phyloP scores from a whole-genome alignment of 495 filamentous ascomycete genomes.

The Parachaetomium inaequale region DNA sequence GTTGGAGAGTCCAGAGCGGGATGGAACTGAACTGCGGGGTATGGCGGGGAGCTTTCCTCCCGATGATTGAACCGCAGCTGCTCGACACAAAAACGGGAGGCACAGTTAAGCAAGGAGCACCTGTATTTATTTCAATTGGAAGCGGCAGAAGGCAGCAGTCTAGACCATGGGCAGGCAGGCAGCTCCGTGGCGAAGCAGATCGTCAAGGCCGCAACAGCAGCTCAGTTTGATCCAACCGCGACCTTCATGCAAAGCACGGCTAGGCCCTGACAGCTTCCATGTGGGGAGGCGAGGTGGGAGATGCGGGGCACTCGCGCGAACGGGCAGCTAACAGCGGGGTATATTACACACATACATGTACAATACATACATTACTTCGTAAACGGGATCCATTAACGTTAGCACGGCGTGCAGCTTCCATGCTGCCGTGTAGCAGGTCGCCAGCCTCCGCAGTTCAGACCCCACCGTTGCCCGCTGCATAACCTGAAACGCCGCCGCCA shows the following conservation, averaged over 20 bases:
- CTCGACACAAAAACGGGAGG: neutral
- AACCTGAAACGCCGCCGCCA: conserved; percentile 16
- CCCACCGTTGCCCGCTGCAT: neutral
- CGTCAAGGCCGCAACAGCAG: neutral
- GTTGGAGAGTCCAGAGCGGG: neutral
- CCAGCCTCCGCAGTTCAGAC: too few species aligned
- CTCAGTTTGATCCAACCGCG: conserved; percentile 13
- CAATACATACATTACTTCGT: too few species aligned
- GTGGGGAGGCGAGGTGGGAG: too few species aligned
- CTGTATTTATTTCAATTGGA: neutral
- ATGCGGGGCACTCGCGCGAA: neutral
- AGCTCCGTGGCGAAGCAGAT: conserved; percentile 5
- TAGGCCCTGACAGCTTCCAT: neutral
- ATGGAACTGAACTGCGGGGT: conserved; percentile 2
- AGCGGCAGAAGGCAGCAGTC: too few species aligned
- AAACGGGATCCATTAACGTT: too few species aligned
- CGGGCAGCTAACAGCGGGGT: neutral
- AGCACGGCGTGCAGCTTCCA: neutral
- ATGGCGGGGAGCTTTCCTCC: conserved; percentile 1
- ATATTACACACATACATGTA: neutral
- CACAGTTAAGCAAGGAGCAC: neutral
- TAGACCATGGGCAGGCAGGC: too few species aligned
- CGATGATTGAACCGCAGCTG: neutral
- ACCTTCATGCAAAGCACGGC: neutral
- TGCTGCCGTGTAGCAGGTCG: neutral